Evolutionary conservation across 2,329 filamentous ascomycete genomes (phyloP), one percentile per base, ranked within the genome.

Genomic region (Hortaea werneckii): DNA sequence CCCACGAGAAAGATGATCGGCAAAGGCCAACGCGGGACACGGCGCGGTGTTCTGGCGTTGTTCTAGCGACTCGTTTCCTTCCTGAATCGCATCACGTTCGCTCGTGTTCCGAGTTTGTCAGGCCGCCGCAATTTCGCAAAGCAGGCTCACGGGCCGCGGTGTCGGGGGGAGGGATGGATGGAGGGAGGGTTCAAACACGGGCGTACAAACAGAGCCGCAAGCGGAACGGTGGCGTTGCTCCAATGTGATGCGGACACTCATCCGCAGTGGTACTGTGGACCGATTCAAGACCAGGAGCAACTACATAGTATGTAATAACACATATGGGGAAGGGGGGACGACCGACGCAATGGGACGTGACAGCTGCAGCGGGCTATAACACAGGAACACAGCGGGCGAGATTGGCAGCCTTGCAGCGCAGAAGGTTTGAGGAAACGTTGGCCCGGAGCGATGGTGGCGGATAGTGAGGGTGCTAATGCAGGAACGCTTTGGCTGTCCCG

Each of bases 381-480:
- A n/a, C n/a, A n/a, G n/a, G n/a, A n/a, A n/a, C n/a, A n/a, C n/a
- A n/a, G n/a, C n/a, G n/a, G n/a, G n/a, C n/a, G n/a, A 20, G 2
- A 20, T 20, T 20, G 20, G 20, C 27, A 10, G n/a, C 37, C 37
- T 37, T 44, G 29, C 30, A 12, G 20, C 12, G 35, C 11, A 39
- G 37, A 46, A 46, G 44, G 40, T 46, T 46, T 32, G 32, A 32
- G 44, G 40, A 29, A 46, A 40, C 44, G 44, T 43, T 46, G 44
- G 40, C 37, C 40, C 44, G 28, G 26, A 41, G 20, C 12, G 26
- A 27, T n/a, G 12, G 28, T 26, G 20, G 10, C 4, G 20, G 20
- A 20, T 20, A 20, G 20, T 20, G 20, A 2, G 20, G 5, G 40
- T 10, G 40, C 44, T 46, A 42, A 39, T 20, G 44, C 44, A 46